phyloP scores from a whole-genome alignment of 2,329 filamentous ascomycete genomes.

The Phymatotrichopsis omnivora region DNA sequence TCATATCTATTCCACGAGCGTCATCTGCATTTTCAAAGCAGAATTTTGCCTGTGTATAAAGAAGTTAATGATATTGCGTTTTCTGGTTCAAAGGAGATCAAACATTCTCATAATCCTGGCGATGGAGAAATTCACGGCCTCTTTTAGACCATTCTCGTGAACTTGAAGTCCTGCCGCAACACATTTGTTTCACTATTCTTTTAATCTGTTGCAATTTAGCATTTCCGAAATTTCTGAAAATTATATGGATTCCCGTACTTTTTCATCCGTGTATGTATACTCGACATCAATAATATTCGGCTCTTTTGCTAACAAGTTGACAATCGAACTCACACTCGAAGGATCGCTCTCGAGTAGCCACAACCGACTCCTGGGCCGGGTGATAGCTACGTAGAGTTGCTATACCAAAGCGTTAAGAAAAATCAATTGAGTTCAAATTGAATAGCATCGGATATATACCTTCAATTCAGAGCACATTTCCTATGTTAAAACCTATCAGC shows the following conservation, averaged over 20 bases:
- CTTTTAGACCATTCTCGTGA: slow-evolving; percentile 27
- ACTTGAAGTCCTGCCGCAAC: slow-evolving; percentile 27
- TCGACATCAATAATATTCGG: slow-evolving; percentile 13
- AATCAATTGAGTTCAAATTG: neutral
- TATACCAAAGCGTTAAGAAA: slow-evolving; percentile 1
- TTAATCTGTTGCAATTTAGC: neutral
- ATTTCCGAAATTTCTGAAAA: too few relatives aligned
- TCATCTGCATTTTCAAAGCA: slow-evolving; percentile 19
- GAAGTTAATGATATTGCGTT: neutral
- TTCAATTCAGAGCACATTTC: slow-evolving; percentile 22
- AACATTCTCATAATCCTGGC: slow-evolving; percentile 29
- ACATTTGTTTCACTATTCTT: slow-evolving; percentile 25
- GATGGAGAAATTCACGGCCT: slow-evolving; percentile 27
- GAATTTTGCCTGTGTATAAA: slow-evolving; percentile 6
- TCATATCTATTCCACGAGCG: slow-evolving; percentile 1
- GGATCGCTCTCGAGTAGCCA: slow-evolving; percentile 16
- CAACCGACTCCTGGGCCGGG: slow-evolving; percentile 14
- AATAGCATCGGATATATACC: slow-evolving; percentile 7
- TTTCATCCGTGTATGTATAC: too few relatives aligned
- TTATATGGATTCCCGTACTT: too few relatives aligned
- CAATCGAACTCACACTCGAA: slow-evolving; percentile 17
- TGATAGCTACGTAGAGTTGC: slow-evolving; percentile 22
- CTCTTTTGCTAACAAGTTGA: slow-evolving; percentile 17
- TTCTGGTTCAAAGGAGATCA: neutral
- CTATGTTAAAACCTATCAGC: neutral